Evolutionary conservation across 2,329 filamentous ascomycete genomes (phyloP).

Genomic region (Penicillium sp.): DNA sequence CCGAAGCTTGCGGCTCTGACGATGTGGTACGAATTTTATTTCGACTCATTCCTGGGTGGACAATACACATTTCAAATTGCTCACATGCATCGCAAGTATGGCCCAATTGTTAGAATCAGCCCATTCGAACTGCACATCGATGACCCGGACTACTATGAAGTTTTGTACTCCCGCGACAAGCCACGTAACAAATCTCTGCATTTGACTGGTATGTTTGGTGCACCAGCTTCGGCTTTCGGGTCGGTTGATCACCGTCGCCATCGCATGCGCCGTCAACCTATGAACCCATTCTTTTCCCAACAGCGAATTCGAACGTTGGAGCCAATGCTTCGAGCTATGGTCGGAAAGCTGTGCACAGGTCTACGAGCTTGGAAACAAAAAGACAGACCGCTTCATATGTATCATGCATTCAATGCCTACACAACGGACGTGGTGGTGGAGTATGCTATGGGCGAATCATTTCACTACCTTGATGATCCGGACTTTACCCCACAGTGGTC

Average conservation of each 20-base stretch:
- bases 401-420: constrained; percentile 41
- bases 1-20: constrained; percentile 26
- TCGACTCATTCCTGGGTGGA: constrained; percentile 20
- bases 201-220: constrained; percentile 31
- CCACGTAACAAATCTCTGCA: constrained; percentile 33
- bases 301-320: constrained; percentile 28
- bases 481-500: constrained; percentile 35
- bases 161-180: constrained; percentile 25
- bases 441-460: constrained; percentile 38
- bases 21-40: constrained; percentile 28
- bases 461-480: constrained; percentile 33
- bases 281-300: constrained; percentile 40
- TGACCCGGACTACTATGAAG: constrained; percentile 26
- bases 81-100: constrained; percentile 26
- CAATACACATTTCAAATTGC: constrained; percentile 24
- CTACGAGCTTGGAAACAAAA: constrained; percentile 21
- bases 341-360: constrained; percentile 27
- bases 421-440: constrained; percentile 51
- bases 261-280: constrained; percentile 32
- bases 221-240: constrained; percentile 33
- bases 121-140: constrained; percentile 35
- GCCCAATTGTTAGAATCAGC: constrained; percentile 24
- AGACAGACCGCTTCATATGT: constrained; percentile 20
- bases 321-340: constrained; percentile 22
- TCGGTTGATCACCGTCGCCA: constrained; percentile 34